phyloP scores from a whole-genome alignment of 352 stramenopile species.

The Aphanomyces cochlioides region DNA sequence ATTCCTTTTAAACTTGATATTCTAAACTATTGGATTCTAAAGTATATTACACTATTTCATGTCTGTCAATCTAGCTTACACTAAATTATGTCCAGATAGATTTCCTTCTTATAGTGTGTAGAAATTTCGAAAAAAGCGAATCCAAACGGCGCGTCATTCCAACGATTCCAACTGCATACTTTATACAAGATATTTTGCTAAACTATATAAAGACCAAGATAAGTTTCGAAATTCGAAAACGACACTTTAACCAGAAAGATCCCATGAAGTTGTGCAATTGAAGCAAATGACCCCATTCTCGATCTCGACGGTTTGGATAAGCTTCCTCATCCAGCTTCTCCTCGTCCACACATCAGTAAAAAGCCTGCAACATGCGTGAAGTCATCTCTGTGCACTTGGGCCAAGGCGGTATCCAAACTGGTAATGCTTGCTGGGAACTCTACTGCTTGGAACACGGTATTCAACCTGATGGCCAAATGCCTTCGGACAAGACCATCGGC shows the following conservation, averaged over 20 bases:
- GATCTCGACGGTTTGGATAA: conserved; percentile 43
- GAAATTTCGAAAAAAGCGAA: not conserved
- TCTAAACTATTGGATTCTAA: not conserved
- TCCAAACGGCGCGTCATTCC: conserved; percentile 8
- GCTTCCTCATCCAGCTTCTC: conserved; percentile 73
- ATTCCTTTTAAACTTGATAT: not conserved
- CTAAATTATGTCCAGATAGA: not conserved
- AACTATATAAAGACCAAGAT: not conserved
- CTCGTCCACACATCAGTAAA: conserved; percentile 18
- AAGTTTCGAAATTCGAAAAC: not conserved
- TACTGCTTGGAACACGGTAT: conserved; percentile 59
- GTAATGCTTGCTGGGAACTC: conserved; percentile 79
- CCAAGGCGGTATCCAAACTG: conserved; percentile 88
- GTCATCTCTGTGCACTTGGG: conserved; percentile 83
- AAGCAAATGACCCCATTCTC: conserved; percentile 7
- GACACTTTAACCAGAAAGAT: not conserved
- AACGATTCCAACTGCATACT: not conserved
- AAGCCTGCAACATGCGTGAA: conserved; percentile 50
- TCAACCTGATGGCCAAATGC: too few species aligned
- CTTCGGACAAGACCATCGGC: too few species aligned
- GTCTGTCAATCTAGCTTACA: not conserved
- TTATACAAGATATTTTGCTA: not conserved
- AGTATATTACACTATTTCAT: conserved; percentile 4
- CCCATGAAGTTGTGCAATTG: not conserved
- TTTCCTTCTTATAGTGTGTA: not conserved